These are phyloP conservation scores for Chlamydomonas schloesseri DNA, from an alignment of 139 green algal species.

Conservation along the genomic window DNA sequence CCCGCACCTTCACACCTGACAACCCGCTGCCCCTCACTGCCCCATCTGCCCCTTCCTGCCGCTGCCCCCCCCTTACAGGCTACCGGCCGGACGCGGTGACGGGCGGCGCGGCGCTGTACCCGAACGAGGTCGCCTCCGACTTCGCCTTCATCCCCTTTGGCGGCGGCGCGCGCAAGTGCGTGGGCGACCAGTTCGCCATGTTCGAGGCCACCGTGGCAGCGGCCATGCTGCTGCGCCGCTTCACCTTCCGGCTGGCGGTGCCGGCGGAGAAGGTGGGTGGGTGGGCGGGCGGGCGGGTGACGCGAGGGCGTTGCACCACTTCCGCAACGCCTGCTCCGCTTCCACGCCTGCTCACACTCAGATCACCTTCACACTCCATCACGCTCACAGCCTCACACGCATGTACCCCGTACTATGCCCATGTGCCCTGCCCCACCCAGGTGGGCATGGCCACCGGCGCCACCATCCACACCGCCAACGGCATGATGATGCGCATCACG, in stretches of 20 bases:
- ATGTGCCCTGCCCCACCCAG: slow-evolving; percentile 10
- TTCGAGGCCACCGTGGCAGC: slow-evolving; percentile 87
- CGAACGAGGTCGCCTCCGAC: slow-evolving; percentile 95
- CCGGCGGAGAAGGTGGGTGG: slow-evolving; percentile 43
- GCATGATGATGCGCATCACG: slow-evolving; percentile 73
- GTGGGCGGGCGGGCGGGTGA: no score
- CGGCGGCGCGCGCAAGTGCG: slow-evolving; percentile 95
- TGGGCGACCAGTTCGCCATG: slow-evolving; percentile 99
- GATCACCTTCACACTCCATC: no score
- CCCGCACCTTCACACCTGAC: no score
- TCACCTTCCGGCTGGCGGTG: slow-evolving; percentile 69
- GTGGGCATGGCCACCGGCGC: slow-evolving; percentile 94
- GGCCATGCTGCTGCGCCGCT: slow-evolving; percentile 90
- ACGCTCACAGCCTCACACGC: no score
- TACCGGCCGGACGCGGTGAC: slow-evolving; percentile 77
- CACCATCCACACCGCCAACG: slow-evolving; percentile 98
- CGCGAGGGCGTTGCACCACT: no score
- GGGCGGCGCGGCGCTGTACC: slow-evolving; percentile 80
- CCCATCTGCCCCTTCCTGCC: no score
- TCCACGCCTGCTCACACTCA: no score
- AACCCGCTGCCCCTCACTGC: no score
- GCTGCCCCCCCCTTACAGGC: slow-evolving; percentile 40
- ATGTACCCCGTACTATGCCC: no score
- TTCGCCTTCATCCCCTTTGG: slow-evolving; percentile 99
- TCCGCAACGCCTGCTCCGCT: no score